A percentile compares a stretch with the other conserved stretches of the same genome.
phyloP scores from a whole-genome alignment of 2,329 filamentous ascomycete species.

The Arachnomyces sp. region DNA sequence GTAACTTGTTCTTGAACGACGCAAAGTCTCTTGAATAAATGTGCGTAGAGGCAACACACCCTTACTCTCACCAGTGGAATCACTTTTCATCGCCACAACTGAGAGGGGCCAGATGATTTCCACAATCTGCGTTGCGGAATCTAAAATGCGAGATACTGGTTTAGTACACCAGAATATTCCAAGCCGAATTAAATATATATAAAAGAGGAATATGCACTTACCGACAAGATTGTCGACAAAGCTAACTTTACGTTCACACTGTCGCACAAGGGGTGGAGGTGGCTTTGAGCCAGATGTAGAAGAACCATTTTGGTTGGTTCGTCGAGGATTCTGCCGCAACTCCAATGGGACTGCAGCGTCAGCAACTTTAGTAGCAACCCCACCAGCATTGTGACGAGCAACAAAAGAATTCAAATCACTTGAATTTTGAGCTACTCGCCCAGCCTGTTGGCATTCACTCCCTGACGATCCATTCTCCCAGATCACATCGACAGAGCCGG shows the following conservation, averaged over 20 bases:
- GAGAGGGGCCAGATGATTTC: slow-evolving; percentile 95
- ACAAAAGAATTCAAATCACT: slow-evolving; percentile 17
- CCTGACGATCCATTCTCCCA: slow-evolving; percentile 34
- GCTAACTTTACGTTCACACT: slow-evolving; percentile 84
- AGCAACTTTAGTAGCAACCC: slow-evolving; percentile 20
- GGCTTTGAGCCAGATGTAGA: slow-evolving; percentile 51
- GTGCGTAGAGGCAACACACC: slow-evolving; percentile 82
- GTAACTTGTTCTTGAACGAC: slow-evolving; percentile 91
- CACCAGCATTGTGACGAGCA: slow-evolving; percentile 22
- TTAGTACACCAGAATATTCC: background rate
- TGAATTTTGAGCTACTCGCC: slow-evolving; percentile 17
- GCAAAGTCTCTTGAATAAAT: slow-evolving; percentile 95
- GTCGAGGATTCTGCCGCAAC: slow-evolving; percentile 46
- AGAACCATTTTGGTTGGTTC: slow-evolving; percentile 44
- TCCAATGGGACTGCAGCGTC: slow-evolving; percentile 32
- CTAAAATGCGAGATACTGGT: too few relatives aligned
- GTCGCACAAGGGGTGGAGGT: slow-evolving; percentile 71
- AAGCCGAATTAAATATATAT: slow-evolving; percentile 17
- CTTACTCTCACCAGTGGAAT: slow-evolving; percentile 57
- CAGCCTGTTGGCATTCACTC: slow-evolving; percentile 16
- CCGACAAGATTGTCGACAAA: slow-evolving; percentile 97
- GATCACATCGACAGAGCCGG: slow-evolving; percentile 50
- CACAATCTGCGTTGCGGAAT: slow-evolving; percentile 94
- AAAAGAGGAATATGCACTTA: slow-evolving; percentile 55
- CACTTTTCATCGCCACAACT: slow-evolving; percentile 66